Percentiles rank a stretch among this genome's conserved stretches.
phyloP scores from a whole-genome alignment of 2,329 filamentous ascomycete genomes.

The Aspergillus quadrilineatus region DNA sequence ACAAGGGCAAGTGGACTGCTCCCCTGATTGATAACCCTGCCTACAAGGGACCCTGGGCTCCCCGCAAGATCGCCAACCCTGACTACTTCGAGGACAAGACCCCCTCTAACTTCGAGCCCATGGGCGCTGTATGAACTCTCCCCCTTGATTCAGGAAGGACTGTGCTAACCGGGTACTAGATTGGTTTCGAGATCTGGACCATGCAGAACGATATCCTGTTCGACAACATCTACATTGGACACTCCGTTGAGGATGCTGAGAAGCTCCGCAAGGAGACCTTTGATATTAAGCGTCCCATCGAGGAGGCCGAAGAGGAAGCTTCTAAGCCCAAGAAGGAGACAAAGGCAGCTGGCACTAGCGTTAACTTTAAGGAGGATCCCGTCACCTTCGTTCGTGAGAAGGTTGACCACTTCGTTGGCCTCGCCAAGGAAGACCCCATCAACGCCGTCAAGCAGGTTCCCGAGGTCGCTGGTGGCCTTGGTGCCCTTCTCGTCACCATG shows the following conservation, averaged over 20 bases:
- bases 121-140: constrained; percentile 78
- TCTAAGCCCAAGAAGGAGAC: constrained; percentile 75
- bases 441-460: constrained; percentile 86
- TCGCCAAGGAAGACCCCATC: constrained; percentile 78
- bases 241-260: constrained; percentile 89
- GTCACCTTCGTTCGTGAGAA: constrained; percentile 87
- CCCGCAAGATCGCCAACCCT: constrained; percentile 95
- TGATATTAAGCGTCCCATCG: constrained; percentile 79
- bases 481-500: constrained; percentile 66
- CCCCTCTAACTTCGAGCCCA: constrained; percentile 94
- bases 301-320: constrained; percentile 76
- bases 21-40: constrained; percentile 93
- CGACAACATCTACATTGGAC: constrained; percentile 99
- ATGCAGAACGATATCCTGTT: constrained; percentile 99
- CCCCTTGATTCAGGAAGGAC: neutral
- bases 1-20: constrained; percentile 98
- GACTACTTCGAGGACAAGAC: constrained; percentile 96
- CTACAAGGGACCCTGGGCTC: constrained; percentile 95
- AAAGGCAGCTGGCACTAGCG: constrained; percentile 67
- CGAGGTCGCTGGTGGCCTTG: constrained; percentile 81
- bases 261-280: constrained; percentile 88
- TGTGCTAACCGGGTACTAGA: constrained; percentile 50
- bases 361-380: constrained; percentile 89
- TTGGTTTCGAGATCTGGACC: constrained; percentile 99
- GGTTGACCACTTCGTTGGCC: constrained; percentile 82